These are phyloP conservation scores for Symbiodinium pilosum DNA, from an alignment of 73 alveolate genomes.

Conservation along the genomic window DNA sequence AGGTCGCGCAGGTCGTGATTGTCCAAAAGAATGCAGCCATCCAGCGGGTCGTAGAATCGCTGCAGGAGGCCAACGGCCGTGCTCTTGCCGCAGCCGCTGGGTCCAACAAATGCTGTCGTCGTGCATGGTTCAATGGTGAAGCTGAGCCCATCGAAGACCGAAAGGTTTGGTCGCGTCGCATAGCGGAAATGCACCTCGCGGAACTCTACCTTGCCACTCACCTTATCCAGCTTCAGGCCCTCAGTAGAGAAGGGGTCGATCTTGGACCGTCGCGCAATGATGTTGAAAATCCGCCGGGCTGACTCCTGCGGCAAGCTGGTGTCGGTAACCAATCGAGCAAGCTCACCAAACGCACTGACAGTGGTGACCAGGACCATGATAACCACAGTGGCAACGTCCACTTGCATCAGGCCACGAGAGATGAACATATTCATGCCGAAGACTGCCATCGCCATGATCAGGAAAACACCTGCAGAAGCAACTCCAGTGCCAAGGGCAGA, in stretches of 20 bases:
- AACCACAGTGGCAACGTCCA: slow-evolving; percentile 68
- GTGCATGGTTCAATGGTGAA: slow-evolving; percentile 50
- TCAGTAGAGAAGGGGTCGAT: slow-evolving; percentile 71
- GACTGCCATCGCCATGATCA: slow-evolving; percentile 86
- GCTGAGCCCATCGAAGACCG: slow-evolving; percentile 65
- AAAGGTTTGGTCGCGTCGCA: slow-evolving; percentile 84
- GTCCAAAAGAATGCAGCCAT: slow-evolving; percentile 40
- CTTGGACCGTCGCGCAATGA: slow-evolving; percentile 85
- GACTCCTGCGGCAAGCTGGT: slow-evolving; percentile 77
- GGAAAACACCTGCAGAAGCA: slow-evolving; percentile 58
- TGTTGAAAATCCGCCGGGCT: slow-evolving; percentile 85
- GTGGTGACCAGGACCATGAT: slow-evolving; percentile 80
- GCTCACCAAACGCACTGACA: slow-evolving; percentile 73
- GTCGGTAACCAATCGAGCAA: slow-evolving; percentile 77
- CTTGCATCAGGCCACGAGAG: slow-evolving; percentile 69
- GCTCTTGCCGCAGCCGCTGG: slow-evolving; percentile 92
- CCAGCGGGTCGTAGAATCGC: slow-evolving; percentile 82
- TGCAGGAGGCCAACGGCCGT: slow-evolving; percentile 42
- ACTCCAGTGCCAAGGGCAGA: slow-evolving; percentile 83
- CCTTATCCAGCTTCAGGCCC: slow-evolving; percentile 41
- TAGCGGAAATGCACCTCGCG: slow-evolving; percentile 86
- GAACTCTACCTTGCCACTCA: slow-evolving; percentile 62
- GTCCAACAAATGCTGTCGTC: slow-evolving; percentile 80
- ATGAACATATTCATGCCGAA: slow-evolving; percentile 73
- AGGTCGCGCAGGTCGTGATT: slow-evolving; percentile 47